Evolutionary conservation across 1,139 yeast species (phyloP).

Genomic region (Saccharomyces hybrid): DNA sequence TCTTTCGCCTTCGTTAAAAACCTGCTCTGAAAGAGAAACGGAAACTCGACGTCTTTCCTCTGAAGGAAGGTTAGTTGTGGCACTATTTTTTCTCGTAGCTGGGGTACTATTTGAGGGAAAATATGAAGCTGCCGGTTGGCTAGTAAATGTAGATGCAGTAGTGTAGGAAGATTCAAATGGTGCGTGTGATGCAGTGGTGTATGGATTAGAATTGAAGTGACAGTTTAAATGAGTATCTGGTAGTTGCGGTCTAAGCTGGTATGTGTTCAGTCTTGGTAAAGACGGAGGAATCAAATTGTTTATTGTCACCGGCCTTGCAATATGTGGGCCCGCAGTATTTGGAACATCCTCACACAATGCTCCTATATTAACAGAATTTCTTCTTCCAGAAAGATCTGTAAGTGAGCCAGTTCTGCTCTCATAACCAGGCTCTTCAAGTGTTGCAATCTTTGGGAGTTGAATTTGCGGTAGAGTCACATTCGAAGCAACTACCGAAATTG

Average conservation of each 20-base stretch:
- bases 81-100: conserved; percentile 4
- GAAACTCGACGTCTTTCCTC: neutral
- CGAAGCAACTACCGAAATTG: neutral
- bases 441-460: neutral
- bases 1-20: conserved; percentile 16
- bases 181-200: neutral
- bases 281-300: neutral
- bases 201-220: neutral
- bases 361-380: conserved; percentile 4
- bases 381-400: neutral
- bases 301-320: neutral
- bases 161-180: neutral
- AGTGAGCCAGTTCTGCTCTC: neutral
- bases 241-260: neutral
- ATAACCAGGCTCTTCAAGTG: neutral
- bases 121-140: neutral
- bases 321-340: neutral
- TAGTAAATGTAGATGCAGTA: neutral
- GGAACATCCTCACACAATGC: conserved; percentile 2
- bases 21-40: conserved; percentile 2
- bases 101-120: conserved; percentile 1
- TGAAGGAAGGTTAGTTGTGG: neutral
- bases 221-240: neutral
- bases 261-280: neutral
- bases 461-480: neutral